Percentiles rank a stretch among this genome's conserved stretches.
phyloP scores from a whole-genome alignment of 75 land plant species.

The Selaginella moellendorffii region DNA sequence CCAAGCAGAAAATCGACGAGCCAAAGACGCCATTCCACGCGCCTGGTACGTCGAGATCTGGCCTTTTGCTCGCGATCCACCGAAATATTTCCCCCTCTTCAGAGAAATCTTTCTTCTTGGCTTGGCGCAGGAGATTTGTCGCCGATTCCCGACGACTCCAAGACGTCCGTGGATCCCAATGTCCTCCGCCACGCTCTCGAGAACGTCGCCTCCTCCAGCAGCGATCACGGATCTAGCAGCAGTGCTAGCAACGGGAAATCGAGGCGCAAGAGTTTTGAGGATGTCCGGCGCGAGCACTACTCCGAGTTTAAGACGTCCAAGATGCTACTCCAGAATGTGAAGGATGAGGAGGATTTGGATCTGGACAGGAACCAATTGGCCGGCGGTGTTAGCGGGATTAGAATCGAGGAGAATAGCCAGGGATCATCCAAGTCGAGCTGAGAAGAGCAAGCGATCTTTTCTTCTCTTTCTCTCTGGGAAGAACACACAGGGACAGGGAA shows the following conservation, averaged over 20 bases:
- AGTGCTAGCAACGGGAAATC: neutral
- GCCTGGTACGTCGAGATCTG: neutral
- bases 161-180: neutral
- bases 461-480: no score
- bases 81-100: no score
- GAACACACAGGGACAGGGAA: no score
- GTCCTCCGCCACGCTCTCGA: neutral
- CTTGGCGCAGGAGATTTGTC: neutral
- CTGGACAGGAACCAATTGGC: neutral
- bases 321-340: neutral
- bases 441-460: no score
- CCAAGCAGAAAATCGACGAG: slow-evolving; percentile 7
- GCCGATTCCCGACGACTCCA: neutral
- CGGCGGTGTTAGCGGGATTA: neutral
- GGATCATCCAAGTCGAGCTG: no score
- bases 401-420: neutral
- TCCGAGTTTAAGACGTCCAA: neutral
- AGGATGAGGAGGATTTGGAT: neutral
- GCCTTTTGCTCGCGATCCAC: no score
- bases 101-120: no score
- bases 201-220: neutral
- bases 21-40: slow-evolving; percentile 4
- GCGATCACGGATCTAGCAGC: no score
- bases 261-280: neutral
- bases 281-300: neutral